Base-by-base conservation (phyloP, 805 yeast species). In the Ogataea methylovora region DNA sequence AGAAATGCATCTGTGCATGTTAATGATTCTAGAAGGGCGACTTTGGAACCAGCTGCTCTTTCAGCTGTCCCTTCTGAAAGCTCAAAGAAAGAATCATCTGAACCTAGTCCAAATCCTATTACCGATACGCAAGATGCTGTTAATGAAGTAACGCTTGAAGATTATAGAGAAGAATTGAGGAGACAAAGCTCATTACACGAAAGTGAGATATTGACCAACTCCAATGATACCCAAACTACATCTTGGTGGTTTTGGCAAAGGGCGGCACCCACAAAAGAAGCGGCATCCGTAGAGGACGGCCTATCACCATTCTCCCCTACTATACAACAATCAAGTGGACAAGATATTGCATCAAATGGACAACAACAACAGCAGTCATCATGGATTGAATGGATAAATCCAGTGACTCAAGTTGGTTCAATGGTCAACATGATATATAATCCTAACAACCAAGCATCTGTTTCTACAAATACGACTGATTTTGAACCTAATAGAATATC, bases 121-220 rank as follows among this genome's bases (percentile, higher is more conserved):
- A 20, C 22, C 6, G 22, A 7, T 6, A 9, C 22, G 9, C 22
- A 20, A 20, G 22, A 20, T 7, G 22, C n/a, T n/a, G n/a, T n/a
- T n/a, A n/a, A n/a, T n/a, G 53, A 45, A 23, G 15, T 48, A 5
- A 50, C 56, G 3, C 39, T 51, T 19, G 50, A 50, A 33, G 51
- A 50, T 28, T 50, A 50, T 29, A 40, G 55, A 23, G 43, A 37
- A 14, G 48, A 49, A 29, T 27, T 50, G 12, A 43, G 42, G 31
- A 42, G 38, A 20, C 30, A 28, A 28, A 22, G 9, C 12, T 22
- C 26, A 8, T 12, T 8, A 29, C 8, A 15, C n/a, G 30, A 24
- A 26, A 26, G 5, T 20, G 18, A 18, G 24, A 13, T 15, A 10
- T 17, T 8, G 22, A 19, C 13, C 4, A 20, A 11, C 19, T 11